Evolutionary conservation across 2,329 filamentous ascomycete species (phyloP), one percentile per base, ranked within the genome.

Genomic region (Curvularia eragrostidis): DNA sequence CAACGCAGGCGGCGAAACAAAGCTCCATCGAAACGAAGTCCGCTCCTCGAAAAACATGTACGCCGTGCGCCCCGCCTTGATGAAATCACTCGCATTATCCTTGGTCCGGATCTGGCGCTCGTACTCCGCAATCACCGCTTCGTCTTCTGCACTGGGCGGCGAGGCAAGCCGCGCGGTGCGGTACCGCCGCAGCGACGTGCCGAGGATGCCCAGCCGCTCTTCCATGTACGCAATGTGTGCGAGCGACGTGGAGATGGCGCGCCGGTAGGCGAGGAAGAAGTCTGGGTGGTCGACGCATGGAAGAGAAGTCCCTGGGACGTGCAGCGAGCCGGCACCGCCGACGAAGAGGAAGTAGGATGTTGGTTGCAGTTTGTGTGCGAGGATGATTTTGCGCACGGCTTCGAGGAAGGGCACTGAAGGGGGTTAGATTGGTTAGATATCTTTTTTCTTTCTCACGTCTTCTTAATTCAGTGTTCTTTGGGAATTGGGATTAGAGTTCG

Each of bases 1-100:
- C 49, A 76, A 53, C 18, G 75, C 71, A 48, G 65, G 57, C 13
- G 74, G 75, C 5, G 63, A 68, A 13, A 76, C 73, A 63, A 74
- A 76, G 38, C 61, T 69, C 75, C 75, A 77, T 12, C 47, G 48
- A 47, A 77, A 76, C 12, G 54, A 61, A 49, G 62, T 66, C 30
- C 75, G 73, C 4, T 72, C 72, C 30, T 76, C 71, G 10, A 76
- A 77, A 32, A 77, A 76, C 72, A 76, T 75, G 41, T 53, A 76
- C 23, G 67, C 68, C n/a, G 74, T 72, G 1, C 75, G 57, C 1
- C 66, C 72, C 1, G 72, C 74, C 23, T 69, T 73, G 15, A 75
- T 74, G 15, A 75, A 75, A 57, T 72, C 68, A 0, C 56, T 62
- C 1, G 72, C 69, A 3, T 55, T 47, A 19, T 75, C 71, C 24